phyloP scores from a whole-genome alignment of 2,329 filamentous ascomycete genomes.

The Cladosporium sp. region DNA sequence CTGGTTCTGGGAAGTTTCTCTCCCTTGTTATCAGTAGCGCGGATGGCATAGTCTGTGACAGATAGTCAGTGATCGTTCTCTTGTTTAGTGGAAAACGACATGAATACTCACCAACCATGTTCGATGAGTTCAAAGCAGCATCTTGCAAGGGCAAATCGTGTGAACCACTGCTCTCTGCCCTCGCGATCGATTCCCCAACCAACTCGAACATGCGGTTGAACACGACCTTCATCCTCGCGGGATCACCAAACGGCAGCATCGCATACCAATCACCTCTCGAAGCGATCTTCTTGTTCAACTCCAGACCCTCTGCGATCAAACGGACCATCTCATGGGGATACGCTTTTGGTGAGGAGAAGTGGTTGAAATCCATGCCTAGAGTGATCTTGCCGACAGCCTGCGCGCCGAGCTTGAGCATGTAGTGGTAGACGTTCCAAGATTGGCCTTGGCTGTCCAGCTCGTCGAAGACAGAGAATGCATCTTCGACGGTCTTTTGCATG shows the following conservation, averaged over 20 bases:
- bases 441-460: constrained; percentile 44
- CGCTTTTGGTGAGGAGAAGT: constrained; percentile 49
- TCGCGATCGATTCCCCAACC: constrained; percentile 23
- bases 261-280: constrained; percentile 55
- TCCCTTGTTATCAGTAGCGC: constrained; percentile 52
- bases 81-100: constrained; percentile 5
- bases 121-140: constrained; percentile 33
- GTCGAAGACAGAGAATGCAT: constrained; percentile 47
- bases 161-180: constrained; percentile 30
- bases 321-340: constrained; percentile 42
- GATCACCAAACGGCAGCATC: constrained; percentile 55
- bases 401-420: constrained; percentile 47
- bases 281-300: constrained; percentile 57
- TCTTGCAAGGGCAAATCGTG: constrained; percentile 36
- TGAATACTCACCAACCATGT: constrained; percentile 14
- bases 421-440: constrained; percentile 47
- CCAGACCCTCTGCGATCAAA: constrained; percentile 48
- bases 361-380: constrained; percentile 43
- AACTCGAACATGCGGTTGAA: constrained; percentile 36
- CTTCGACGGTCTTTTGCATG: constrained; percentile 54
- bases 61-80: constrained; percentile 19
- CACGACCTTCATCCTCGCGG: constrained; percentile 39
- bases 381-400: constrained; percentile 43
- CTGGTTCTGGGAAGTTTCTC: constrained; percentile 48
- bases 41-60: constrained; percentile 47